Conservation (phyloP, 2,329 filamentous ascomycete species). For the Thermoascus crustaceus region DNA sequence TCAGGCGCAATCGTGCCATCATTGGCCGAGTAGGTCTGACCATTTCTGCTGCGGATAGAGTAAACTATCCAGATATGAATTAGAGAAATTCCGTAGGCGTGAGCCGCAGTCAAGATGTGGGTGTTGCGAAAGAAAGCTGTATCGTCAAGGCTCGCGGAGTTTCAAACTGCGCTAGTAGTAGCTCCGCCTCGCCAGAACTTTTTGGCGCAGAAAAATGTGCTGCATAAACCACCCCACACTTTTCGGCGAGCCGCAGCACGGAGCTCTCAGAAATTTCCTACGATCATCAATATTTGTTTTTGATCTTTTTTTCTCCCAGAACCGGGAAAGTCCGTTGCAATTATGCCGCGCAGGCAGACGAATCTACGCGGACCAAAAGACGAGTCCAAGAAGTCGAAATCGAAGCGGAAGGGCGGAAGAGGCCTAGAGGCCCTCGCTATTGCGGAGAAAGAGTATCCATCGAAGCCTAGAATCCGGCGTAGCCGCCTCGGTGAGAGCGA, state of each 20-base stretch:
- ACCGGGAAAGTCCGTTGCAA: slow-evolving; percentile 7
- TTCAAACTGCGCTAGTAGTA: slow-evolving; percentile 2
- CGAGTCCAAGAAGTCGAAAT: slow-evolving; percentile 34
- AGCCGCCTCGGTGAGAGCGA: slow-evolving; percentile 53
- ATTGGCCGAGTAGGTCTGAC: slow-evolving; percentile 45
- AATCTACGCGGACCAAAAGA: slow-evolving; percentile 33
- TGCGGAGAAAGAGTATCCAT: slow-evolving; percentile 50
- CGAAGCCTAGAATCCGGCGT: slow-evolving; percentile 45
- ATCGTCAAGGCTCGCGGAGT: neutral
- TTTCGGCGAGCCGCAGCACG: slow-evolving; percentile 10
- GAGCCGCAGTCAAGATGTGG: neutral
- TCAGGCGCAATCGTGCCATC: slow-evolving; percentile 67
- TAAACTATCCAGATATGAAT: neutral
- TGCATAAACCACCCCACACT: slow-evolving; percentile 8
- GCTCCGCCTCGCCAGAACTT: slow-evolving; percentile 2
- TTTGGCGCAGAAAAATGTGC: slow-evolving; percentile 20
- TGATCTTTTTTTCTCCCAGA: slow-evolving; percentile 2
- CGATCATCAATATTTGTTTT: slow-evolving; percentile 5
- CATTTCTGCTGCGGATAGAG: slow-evolving; percentile 20
- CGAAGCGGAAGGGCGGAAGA: slow-evolving; percentile 41
- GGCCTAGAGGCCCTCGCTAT: slow-evolving; percentile 57
- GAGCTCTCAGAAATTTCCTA: slow-evolving; percentile 6
- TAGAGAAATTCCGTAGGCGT: neutral
- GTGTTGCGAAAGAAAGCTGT: neutral
- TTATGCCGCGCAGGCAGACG: slow-evolving; percentile 36